Percentiles rank a stretch among this genome's conserved stretches.
Conservation (phyloP, 2,329 filamentous ascomycete species). For the Coniella lustricola region DNA sequence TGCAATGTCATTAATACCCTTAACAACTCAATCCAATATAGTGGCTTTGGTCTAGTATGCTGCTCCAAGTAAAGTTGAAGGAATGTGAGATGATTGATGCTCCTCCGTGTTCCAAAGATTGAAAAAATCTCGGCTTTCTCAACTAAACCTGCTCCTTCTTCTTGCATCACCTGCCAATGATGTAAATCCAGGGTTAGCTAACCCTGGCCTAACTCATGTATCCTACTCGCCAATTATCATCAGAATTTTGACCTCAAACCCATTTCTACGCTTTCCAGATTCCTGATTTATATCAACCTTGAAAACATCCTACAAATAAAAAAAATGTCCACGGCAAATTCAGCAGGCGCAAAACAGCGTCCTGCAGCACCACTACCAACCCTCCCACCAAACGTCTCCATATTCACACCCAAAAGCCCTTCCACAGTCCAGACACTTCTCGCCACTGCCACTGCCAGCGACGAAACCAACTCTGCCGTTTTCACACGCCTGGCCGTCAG, state of each 20-base stretch:
- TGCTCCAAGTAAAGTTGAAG: no score
- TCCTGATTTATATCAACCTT: no score
- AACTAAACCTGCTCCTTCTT: no score
- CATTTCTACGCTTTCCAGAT: background rate
- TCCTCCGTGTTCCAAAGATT: no score
- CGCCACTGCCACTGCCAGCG: background rate
- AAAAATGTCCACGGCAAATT: constrained; percentile 8
- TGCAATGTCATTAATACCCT: no score
- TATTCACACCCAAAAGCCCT: constrained; percentile 16
- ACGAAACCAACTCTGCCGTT: constrained; percentile 8
- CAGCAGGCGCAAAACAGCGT: background rate
- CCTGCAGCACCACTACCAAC: background rate
- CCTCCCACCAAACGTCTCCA: constrained; percentile 19
- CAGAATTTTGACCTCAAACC: background rate
- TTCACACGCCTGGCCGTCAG: constrained; percentile 19
- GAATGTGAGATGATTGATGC: no score
- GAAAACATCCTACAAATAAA: background rate
- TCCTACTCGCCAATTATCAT: background rate
- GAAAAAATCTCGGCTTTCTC: no score
- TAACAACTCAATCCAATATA: no score
- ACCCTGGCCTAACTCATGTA: background rate
- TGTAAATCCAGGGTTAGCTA: background rate
- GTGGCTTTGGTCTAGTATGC: no score
- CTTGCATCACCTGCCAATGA: no score
- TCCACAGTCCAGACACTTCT: constrained; percentile 14